These are phyloP conservation scores for Phytophthora sp. DNA, from an alignment of 352 stramenopile species.

Conservation along the genomic window DNA sequence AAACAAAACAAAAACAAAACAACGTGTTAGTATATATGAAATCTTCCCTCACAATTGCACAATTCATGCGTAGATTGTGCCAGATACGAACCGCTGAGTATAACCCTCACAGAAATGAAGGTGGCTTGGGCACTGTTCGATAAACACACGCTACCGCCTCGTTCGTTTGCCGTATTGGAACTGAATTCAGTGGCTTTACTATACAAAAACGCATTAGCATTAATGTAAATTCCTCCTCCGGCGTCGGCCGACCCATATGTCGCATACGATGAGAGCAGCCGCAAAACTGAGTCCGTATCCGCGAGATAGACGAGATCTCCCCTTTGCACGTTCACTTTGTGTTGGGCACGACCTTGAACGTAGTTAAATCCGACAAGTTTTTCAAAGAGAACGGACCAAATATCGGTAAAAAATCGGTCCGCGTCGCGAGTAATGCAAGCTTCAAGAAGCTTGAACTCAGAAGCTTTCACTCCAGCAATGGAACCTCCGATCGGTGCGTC, in stretches of 20 bases:
- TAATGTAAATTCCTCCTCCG: conserved; percentile 50
- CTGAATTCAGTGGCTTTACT: conserved; percentile 31
- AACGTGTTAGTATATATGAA: neutral
- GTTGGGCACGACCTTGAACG: conserved; percentile 7
- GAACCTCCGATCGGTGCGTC: conserved; percentile 36
- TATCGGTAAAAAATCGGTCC: conserved; percentile 13
- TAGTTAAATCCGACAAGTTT: conserved; percentile 29
- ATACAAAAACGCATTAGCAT: conserved; percentile 34
- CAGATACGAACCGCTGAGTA: conserved; percentile 43
- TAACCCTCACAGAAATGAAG: conserved; percentile 39
- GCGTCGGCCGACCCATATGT: conserved; percentile 52
- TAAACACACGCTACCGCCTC: conserved; percentile 55
- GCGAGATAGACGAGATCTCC: conserved; percentile 50
- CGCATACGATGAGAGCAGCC: conserved; percentile 30
- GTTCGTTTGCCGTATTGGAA: conserved; percentile 51
- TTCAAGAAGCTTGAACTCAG: conserved; percentile 20
- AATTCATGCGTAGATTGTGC: neutral
- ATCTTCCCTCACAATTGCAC: no score
- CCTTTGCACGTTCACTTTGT: conserved; percentile 10
- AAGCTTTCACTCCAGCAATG: conserved; percentile 30
- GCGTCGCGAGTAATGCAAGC: conserved; percentile 34
- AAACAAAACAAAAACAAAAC: neutral
- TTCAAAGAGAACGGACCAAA: conserved; percentile 32
- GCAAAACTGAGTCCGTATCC: conserved; percentile 23
- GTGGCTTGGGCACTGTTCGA: conserved; percentile 33